A percentile compares a stretch with the other conserved stretches of the same genome.
These are phyloP conservation scores for Fusarium floridanum DNA, from an alignment of 2,329 filamentous ascomycete genomes.

Conservation along the genomic window DNA sequence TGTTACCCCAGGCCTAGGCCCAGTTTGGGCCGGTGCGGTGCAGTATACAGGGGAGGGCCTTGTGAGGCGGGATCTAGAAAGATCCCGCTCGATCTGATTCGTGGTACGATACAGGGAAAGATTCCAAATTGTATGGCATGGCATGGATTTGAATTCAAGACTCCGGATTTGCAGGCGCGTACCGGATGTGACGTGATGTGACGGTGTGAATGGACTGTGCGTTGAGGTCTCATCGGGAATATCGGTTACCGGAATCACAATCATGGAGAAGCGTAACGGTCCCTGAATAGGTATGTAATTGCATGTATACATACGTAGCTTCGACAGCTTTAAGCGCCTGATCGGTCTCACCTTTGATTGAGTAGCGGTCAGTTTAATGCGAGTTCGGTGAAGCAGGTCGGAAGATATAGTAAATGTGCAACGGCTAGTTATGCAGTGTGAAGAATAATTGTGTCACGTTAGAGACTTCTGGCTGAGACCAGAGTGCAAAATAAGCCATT, in stretches of 20 bases:
- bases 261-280: background rate
- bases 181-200: background rate
- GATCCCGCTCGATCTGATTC: background rate
- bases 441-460: background rate
- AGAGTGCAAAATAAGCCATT: background rate
- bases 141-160: background rate
- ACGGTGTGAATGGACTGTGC: background rate
- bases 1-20: background rate
- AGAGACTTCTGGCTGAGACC: background rate
- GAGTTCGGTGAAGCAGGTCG: background rate
- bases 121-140: background rate
- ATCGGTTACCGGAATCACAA: background rate
- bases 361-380: background rate
- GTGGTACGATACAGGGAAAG: background rate
- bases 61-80: background rate
- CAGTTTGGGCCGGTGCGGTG: background rate
- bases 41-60: background rate
- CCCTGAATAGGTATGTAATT: background rate
- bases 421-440: background rate
- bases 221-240: background rate
- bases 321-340: background rate
- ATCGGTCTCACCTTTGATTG: background rate
- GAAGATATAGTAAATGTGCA: background rate
- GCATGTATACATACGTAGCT: background rate
- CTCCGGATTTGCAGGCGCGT: background rate